Evolutionary conservation across 164 flowering plant genomes (phyloP).

Genomic region (Macadamia integrifolia): DNA sequence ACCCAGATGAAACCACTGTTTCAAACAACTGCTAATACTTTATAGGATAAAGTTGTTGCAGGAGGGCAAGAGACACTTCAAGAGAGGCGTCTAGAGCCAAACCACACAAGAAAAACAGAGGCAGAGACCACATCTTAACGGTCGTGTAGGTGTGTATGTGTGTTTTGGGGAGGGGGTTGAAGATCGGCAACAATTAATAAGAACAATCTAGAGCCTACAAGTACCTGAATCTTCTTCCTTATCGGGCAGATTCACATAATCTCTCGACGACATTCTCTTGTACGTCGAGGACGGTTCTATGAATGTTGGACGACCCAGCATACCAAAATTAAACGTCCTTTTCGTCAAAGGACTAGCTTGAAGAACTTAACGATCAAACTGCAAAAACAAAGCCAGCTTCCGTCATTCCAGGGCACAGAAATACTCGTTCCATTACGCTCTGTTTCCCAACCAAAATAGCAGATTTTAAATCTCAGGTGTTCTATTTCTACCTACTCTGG

Average conservation of each 20-base stretch:
- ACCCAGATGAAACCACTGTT: no score
- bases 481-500: no score
- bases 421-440: not conserved
- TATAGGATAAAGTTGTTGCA: not conserved
- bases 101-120: not conserved
- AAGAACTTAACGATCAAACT: not conserved
- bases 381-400: not conserved
- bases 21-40: no score
- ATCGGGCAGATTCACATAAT: conserved; percentile 20
- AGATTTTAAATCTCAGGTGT: not conserved
- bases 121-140: no score
- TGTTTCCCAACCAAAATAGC: not conserved
- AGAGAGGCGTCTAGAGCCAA: not conserved
- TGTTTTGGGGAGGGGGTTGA: no score
- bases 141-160: no score
- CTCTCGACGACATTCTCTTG: conserved; percentile 46
- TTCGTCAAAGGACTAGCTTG: not conserved
- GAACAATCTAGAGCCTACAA: not conserved
- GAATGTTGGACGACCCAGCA: conserved; percentile 39
- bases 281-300: conserved; percentile 42
- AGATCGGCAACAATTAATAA: no score
- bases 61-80: not conserved
- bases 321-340: conserved; percentile 6
- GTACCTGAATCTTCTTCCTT: conserved; percentile 46
- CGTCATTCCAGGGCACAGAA: not conserved